A percentile compares a stretch with the other conserved stretches of the same genome.
These are phyloP conservation scores for Russula earlei DNA, from an alignment of 768 basidiomycete species.

Conservation along the genomic window DNA sequence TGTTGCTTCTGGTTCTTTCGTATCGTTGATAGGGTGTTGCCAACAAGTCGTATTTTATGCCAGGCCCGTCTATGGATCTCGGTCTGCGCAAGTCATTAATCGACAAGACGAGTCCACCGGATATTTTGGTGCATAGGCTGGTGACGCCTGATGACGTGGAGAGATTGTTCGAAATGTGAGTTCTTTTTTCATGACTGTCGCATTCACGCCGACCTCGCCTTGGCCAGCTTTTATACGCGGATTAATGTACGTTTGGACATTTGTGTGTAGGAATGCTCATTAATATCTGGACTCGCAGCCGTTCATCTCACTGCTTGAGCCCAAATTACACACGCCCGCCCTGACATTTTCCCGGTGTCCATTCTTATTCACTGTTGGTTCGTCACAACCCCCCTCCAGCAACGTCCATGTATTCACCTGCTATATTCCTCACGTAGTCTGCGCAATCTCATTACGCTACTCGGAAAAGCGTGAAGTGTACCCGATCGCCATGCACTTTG, in stretches of 20 bases:
- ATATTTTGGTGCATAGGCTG: slow-evolving; percentile 71
- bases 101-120: slow-evolving; percentile 70
- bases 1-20: no score
- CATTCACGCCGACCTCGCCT: background rate
- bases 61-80: slow-evolving; percentile 69
- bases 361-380: slow-evolving; percentile 86
- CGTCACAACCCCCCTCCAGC: no score
- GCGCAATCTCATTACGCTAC: no score
- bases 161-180: slow-evolving; percentile 76
- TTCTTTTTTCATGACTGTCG: slow-evolving; percentile 10
- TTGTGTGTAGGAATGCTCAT: background rate
- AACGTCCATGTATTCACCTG: no score
- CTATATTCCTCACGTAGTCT: no score
- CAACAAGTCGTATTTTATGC: slow-evolving; percentile 71
- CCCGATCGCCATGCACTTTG: no score
- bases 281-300: slow-evolving; percentile 55
- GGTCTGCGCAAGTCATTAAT: slow-evolving; percentile 60
- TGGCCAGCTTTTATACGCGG: slow-evolving; percentile 52
- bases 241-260: slow-evolving; percentile 42
- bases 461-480: no score
- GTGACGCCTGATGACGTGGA: slow-evolving; percentile 73
- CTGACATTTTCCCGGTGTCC: slow-evolving; percentile 75
- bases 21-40: slow-evolving; percentile 53
- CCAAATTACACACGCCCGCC: slow-evolving; percentile 75
- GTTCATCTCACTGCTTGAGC: slow-evolving; percentile 72